Base-by-base conservation (phyloP, 192 early-diverging fungal species). In the Podochytrium sp. region DNA sequence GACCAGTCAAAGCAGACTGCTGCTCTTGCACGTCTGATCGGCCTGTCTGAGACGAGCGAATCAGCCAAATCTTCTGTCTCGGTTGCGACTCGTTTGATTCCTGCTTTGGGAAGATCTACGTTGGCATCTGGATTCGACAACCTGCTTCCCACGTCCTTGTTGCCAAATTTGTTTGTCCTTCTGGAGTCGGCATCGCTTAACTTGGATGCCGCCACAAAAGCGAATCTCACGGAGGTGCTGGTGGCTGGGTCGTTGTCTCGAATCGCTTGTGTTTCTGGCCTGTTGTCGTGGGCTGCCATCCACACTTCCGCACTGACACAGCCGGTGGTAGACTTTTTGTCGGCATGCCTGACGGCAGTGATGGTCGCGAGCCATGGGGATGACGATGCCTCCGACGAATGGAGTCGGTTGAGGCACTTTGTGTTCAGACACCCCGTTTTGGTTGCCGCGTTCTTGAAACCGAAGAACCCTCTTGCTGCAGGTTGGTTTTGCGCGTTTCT, bases 361-460 rank as follows among this genome's bases (percentile, higher is more conserved):
- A n/a, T n/a, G n/a, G n/a, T n/a, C n/a, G n/a, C 33, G 61, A 25
- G 5, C 18, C 20, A 30, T 18, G 71, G 10, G n/a, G 2, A 39
- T 33, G 40, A 20, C 14, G 20, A 37, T 47, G 75, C 14, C 51
- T 52, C 23, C 30, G 5, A 47, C 32, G 59, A 43, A 52, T 68
- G 58, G 75, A 33, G 20, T 23, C 29, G 29, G 12, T 27, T 74
- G 41, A 25, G 76, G 12, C 65, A 77, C 38, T 47, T 73, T n/a
- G 64, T 81, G 1, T 79, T 82, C 35, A 30, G 70, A 30, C 77
- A 82, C 58, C 77, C 80, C 3, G n/a, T 81, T 23, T 3, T 81
- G 4, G 23, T 76, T 1, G 63, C 71, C 35, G 53, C 51, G 3
- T 81, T 81, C 53, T n/a, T 76, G 37, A 47, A 42, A 29, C 20